A percentile compares a stretch with the other conserved stretches of the same genome.
phyloP scores from a whole-genome alignment of 2,329 filamentous ascomycete genomes.

The Sporothrix humicola region DNA sequence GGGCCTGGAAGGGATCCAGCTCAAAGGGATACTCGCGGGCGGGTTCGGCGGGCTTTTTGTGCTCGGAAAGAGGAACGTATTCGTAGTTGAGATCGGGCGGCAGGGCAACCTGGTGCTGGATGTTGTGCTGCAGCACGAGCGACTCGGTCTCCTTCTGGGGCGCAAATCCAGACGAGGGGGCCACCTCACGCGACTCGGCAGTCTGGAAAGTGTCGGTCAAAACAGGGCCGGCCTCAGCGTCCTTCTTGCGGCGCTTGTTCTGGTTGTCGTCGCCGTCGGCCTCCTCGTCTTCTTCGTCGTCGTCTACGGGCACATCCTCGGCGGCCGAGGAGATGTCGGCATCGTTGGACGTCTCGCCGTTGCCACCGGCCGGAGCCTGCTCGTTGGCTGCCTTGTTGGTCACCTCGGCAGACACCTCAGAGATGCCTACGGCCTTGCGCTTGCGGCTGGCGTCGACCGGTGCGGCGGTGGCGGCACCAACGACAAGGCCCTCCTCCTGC shows the following conservation, averaged over 20 bases:
- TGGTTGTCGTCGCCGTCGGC: constrained; percentile 54
- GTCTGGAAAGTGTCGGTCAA: constrained; percentile 95
- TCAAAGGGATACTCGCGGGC: constrained; percentile 86
- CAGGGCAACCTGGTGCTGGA: constrained; percentile 95
- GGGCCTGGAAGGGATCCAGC: constrained; percentile 95
- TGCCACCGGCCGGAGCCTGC: constrained; percentile 39
- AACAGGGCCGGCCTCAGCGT: constrained; percentile 69
- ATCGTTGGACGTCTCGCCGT: constrained; percentile 47
- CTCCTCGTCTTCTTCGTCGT: constrained; percentile 50
- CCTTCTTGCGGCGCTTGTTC: constrained; percentile 67
- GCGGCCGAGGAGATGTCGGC: constrained; percentile 38
- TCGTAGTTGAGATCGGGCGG: constrained; percentile 93
- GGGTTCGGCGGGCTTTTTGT: constrained; percentile 86
- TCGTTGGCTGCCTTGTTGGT: constrained; percentile 17
- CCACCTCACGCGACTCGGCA: constrained; percentile 88
- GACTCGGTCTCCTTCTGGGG: constrained; percentile 67
- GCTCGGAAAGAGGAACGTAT: constrained; percentile 92
- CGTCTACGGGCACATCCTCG: constrained; percentile 47
- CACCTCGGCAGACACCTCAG: constrained; percentile 29
- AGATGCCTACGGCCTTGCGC: constrained; percentile 76
- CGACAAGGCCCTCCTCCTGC: constrained; percentile 42
- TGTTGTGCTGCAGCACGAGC: constrained; percentile 91
- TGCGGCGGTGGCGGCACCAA: constrained; percentile 44
- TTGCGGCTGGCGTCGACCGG: constrained; percentile 72
- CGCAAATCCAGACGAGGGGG: constrained; percentile 73